Evolutionary conservation across 441 rosid species (phyloP), one percentile per base, ranked within the genome.

Genomic region (Sinapis alba): DNA sequence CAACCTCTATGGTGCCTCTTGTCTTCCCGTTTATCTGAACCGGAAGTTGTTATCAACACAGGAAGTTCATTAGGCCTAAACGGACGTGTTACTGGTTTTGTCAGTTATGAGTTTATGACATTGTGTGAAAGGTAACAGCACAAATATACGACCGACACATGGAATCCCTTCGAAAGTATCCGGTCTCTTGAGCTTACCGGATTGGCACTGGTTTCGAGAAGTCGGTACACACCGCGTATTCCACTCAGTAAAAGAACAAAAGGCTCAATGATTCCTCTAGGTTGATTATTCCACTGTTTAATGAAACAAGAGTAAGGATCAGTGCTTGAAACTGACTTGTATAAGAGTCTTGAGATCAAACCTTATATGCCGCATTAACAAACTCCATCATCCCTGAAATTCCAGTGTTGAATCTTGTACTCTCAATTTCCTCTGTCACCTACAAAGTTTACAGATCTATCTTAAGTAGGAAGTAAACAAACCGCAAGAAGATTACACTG

Each of bases 361-460:
- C 99, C 99, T 96, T 96, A 60, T 86, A 90, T 0, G 96, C 94
- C 0, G 97, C 91, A 80, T 93, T 93, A 64, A 93, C 68, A 81
- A 96, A 96, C 85, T 91, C 99, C 99, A 96, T 93, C 98, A 96
- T 93, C 74, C 97, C 94, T 62, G 99, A 96, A 79, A 96, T 93
- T 56, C 98, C 98, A 0, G 99, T 93, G 86, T 91, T 96, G 80
- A 96, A 96, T 78, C 99, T 65, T 20, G 97, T 96, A 23, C 87
- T 94, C 86, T 93, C 97, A 28, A 87, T 87, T 84, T 96, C 99
- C 82, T 96, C 98, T 0, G 90, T 89, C 61, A 96, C 97, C 99
- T 93, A 86, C 27, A 74, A 62, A 43, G 43, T 65, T 72, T 2
- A 57, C 58, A 16, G 8, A 62, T 60, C 15, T 16, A 70, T 7